Evolutionary conservation across 352 stramenopile species (phyloP), one percentile per base, ranked within the genome.

Genomic region (Pythium diclinum): DNA sequence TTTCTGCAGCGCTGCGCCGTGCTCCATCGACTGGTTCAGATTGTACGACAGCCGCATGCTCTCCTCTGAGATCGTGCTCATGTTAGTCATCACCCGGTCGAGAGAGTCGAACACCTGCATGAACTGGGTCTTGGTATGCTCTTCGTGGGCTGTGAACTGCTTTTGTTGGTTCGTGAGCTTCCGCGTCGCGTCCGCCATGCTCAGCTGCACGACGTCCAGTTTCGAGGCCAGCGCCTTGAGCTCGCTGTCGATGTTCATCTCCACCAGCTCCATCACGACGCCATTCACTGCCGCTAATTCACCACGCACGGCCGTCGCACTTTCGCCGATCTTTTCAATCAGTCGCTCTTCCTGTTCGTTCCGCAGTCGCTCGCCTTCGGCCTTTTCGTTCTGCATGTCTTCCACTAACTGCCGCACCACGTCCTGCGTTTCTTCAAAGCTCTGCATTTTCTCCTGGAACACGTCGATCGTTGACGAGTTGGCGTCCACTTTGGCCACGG

Each of bases 21-120:
- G 79, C 19, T 87, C 76, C 30, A 86, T 81, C 0, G 73, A 66
- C 30, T 87, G 77, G 54, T 88, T 78, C 7, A 91, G 56, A n/a
- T 78, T 85, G 73, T 85, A 89, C 19, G 81, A 81, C 2, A 88
- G 49, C 14, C 80, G 77, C 44, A 91, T 88, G 30, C 81, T 91
- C 47, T 91, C 83, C 61, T 91, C 83, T 0, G 83, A 91, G 19
- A 91, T 55, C 0, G 59, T 81, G 61, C 83, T 91, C 71, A 90
- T 80, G 56, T 74, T 91, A 16, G 76, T 61, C 42, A 84, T 61
- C 8, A 89, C 79, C 0, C 79, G 77, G 25, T 90, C 83, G 7
- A 90, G 73, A 32, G 83, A 88, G 56, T 89, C 81, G 38, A 90
- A 89, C 0, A 72, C 71, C 51, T 90, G 81, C 2, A 74, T 72